Percentiles rank a stretch among this genome's conserved stretches.
Conservation (phyloP, 257 asterid species). For the Anisodus tanguticus region DNA sequence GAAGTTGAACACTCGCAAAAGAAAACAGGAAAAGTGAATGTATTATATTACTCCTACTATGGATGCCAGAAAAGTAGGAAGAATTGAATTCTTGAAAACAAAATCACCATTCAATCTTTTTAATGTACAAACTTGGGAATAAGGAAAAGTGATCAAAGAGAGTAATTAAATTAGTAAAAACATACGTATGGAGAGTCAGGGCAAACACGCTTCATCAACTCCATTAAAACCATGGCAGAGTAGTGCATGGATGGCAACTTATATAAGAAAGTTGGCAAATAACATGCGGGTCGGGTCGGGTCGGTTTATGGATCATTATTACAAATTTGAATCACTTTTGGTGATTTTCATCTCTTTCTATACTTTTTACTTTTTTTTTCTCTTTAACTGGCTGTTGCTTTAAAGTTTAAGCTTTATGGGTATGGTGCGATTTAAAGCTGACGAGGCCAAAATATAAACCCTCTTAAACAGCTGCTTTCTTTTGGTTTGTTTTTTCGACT, state of each 20-base stretch:
- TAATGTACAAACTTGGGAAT: neutral
- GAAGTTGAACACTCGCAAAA: neutral
- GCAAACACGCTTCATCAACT: slow-evolving; percentile 49
- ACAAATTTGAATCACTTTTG: neutral
- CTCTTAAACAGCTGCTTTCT: neutral
- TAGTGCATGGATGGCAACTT: neutral
- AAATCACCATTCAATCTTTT: neutral
- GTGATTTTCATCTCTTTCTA: neutral
- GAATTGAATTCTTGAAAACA: neutral
- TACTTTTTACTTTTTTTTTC: neutral
- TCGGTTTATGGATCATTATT: neutral
- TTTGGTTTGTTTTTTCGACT: neutral
- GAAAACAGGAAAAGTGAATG: neutral
- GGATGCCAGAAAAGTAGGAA: neutral
- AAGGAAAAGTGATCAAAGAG: neutral
- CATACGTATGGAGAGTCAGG: slow-evolving; percentile 58
- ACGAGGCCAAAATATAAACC: neutral
- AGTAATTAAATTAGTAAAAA: neutral
- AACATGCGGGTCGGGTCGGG: neutral
- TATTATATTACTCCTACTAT: neutral
- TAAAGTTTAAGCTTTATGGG: neutral
- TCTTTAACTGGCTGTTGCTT: neutral
- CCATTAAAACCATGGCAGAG: slow-evolving; percentile 32
- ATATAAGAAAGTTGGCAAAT: neutral
- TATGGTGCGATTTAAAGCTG: neutral